Percentiles rank a stretch among this genome's conserved stretches.
phyloP scores from a whole-genome alignment of 305 asterid species.

The Fraxinus baroniana region DNA sequence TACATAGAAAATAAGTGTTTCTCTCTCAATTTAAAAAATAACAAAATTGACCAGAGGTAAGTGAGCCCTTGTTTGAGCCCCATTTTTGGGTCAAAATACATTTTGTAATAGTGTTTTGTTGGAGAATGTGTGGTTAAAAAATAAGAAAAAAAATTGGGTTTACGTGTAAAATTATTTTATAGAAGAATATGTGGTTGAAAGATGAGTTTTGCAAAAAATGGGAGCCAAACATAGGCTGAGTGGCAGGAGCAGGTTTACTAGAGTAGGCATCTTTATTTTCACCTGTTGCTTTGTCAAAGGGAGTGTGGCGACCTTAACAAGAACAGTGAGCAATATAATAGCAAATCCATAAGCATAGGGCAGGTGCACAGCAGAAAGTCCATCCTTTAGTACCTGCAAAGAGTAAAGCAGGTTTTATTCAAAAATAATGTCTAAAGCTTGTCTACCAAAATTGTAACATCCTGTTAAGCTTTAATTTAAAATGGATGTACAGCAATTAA shows the following conservation, averaged over 20 bases:
- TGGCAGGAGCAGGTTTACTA: slow-evolving; percentile 13
- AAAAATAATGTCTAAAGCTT: background rate
- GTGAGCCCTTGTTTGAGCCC: background rate
- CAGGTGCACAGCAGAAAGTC: slow-evolving; percentile 80
- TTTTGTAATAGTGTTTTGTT: too few relatives aligned
- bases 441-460: background rate
- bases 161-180: too few relatives aligned
- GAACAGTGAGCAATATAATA: slow-evolving; percentile 81
- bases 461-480: background rate
- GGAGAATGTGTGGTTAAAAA: too few relatives aligned
- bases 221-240: background rate
- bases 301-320: slow-evolving; percentile 83
- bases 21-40: slow-evolving; percentile 2
- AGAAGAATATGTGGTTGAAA: too few relatives aligned
- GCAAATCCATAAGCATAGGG: slow-evolving; percentile 98
- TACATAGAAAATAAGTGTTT: background rate
- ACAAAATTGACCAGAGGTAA: slow-evolving; percentile 14
- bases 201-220: background rate
- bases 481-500: background rate
- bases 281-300: slow-evolving; percentile 99
- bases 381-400: slow-evolving; percentile 83
- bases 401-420: slow-evolving; percentile 26
- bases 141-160: too few relatives aligned
- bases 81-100: background rate
- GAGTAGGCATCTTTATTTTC: slow-evolving; percentile 22